phyloP scores from a whole-genome alignment of 176 grass and related monocot genomes.

The Triticum aestivum region DNA sequence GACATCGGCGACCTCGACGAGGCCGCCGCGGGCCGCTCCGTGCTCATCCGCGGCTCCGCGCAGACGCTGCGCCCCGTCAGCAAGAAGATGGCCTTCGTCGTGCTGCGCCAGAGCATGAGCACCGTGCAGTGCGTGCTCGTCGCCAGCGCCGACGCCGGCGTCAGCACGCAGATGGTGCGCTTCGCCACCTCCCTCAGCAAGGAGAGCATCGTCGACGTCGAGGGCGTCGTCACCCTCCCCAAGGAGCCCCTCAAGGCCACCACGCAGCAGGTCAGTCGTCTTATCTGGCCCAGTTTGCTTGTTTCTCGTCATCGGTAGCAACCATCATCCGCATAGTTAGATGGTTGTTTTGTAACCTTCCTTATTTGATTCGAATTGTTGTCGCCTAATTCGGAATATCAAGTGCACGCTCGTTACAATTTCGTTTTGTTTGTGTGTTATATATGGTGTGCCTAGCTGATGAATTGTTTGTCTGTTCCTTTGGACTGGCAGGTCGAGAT shows the following conservation, averaged over 20 bases:
- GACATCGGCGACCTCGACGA: constrained; percentile 40
- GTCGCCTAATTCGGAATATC: background rate
- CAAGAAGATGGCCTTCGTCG: constrained; percentile 97
- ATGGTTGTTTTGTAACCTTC: background rate
- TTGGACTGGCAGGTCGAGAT: constrained; percentile 65
- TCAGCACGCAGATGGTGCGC: constrained; percentile 90
- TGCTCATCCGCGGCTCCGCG: constrained; percentile 68
- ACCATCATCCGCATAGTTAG: background rate
- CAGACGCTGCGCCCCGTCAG: constrained; percentile 66
- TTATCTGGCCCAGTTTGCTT: background rate
- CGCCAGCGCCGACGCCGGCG: constrained; percentile 47
- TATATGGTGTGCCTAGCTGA: background rate
- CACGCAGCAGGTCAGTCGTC: constrained; percentile 66
- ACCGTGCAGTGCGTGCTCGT: constrained; percentile 88
- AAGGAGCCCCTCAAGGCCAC: constrained; percentile 88
- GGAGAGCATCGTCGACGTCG: constrained; percentile 80
- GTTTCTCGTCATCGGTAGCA: background rate
- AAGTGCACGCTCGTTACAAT: background rate
- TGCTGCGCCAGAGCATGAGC: constrained; percentile 71
- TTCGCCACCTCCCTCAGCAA: constrained; percentile 81
- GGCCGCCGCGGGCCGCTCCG: constrained; percentile 33
- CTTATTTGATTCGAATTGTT: background rate
- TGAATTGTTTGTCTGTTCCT: background rate
- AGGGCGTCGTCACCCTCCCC: constrained; percentile 76
- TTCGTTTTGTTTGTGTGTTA: background rate